phyloP scores from a whole-genome alignment of 768 basidiomycete genomes.

The Collybiopsis confluens region DNA sequence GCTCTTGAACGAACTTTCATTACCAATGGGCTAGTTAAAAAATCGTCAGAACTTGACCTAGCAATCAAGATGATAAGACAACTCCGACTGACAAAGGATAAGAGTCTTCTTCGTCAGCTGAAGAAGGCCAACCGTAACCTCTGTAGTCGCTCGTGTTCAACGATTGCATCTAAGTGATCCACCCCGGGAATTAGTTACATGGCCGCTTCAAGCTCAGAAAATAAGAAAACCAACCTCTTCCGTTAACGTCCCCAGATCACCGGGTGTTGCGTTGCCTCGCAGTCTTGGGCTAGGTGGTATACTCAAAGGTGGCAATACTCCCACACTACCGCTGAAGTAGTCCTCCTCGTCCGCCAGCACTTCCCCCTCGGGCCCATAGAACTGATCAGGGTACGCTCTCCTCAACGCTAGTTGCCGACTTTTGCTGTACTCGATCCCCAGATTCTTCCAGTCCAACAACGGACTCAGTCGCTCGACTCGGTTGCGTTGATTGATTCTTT shows the following conservation, averaged over 20 bases:
- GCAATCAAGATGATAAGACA: too few species aligned
- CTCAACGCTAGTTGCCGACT: slow-evolving; percentile 87
- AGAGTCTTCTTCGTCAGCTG: slow-evolving; percentile 72
- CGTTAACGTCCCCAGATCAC: slow-evolving; percentile 86
- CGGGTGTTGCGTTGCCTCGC: slow-evolving; percentile 86
- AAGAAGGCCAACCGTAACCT: slow-evolving; percentile 6
- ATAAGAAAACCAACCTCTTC: slow-evolving; percentile 61
- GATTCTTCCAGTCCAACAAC: slow-evolving; percentile 95
- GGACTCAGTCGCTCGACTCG: slow-evolving; percentile 93
- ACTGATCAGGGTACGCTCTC: slow-evolving; percentile 93
- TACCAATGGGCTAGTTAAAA: slow-evolving; percentile 63
- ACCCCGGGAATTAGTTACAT: too few species aligned
- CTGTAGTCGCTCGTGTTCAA: slow-evolving; percentile 85
- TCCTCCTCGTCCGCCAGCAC: slow-evolving; percentile 27
- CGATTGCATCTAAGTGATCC: slow-evolving; percentile 66
- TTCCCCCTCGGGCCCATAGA: slow-evolving; percentile 57
- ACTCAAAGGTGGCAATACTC: slow-evolving; percentile 65
- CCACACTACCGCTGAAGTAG: slow-evolving; percentile 59
- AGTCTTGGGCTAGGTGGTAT: slow-evolving; percentile 87
- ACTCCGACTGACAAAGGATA: slow-evolving; percentile 90
- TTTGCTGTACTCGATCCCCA: slow-evolving; percentile 97
- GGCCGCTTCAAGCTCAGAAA: too few species aligned
- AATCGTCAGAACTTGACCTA: too few species aligned
- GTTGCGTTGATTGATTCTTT: slow-evolving; percentile 98
- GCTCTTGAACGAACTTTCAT: slow-evolving; percentile 87